Percentiles rank a stretch among this genome's conserved stretches.
Conservation (phyloP, 306 rosid genomes). For the Gillenia trifoliata region DNA sequence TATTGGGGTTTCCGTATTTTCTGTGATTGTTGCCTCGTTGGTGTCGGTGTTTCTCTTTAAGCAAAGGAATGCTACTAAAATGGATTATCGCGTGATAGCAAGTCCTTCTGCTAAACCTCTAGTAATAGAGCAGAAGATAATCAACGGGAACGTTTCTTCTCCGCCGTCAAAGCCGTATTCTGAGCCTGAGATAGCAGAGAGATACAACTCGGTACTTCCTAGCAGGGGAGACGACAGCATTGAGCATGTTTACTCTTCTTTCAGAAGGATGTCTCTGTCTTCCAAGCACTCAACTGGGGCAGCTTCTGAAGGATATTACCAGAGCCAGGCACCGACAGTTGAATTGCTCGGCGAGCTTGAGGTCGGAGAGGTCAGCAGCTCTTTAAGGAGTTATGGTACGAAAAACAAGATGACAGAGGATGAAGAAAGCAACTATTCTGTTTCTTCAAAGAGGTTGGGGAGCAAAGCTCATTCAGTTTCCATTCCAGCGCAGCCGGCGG, state of each 20-base stretch:
- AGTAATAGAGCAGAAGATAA: constrained; percentile 11
- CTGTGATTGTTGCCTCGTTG: constrained; percentile 10
- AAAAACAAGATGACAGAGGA: constrained; percentile 12
- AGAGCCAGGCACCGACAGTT: constrained; percentile 27
- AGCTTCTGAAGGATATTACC: constrained; percentile 6
- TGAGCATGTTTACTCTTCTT: constrained; percentile 11
- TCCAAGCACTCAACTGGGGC: constrained; percentile 14
- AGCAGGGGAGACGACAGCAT: not conserved
- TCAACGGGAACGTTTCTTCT: not conserved
- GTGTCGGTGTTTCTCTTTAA: not conserved
- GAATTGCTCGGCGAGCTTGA: constrained; percentile 42
- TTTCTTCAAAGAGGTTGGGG: constrained; percentile 13
- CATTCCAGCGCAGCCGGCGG: constrained; percentile 5
- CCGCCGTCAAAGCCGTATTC: constrained; percentile 1
- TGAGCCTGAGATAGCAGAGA: constrained; percentile 1
- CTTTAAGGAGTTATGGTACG: constrained; percentile 6
- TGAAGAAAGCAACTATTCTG: constrained; percentile 28
- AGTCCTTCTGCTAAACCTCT: constrained; percentile 9
- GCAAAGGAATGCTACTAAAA: constrained; percentile 8
- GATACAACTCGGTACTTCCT: not conserved
- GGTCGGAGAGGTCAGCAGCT: constrained; percentile 23
- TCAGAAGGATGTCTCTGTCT: not conserved
- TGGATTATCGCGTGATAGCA: constrained; percentile 1
- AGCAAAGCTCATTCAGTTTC: constrained; percentile 21
- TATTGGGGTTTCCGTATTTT: constrained; percentile 19